Evolutionary conservation across 2,329 filamentous ascomycete genomes (phyloP).

Genomic region (Claviceps humidiphila): DNA sequence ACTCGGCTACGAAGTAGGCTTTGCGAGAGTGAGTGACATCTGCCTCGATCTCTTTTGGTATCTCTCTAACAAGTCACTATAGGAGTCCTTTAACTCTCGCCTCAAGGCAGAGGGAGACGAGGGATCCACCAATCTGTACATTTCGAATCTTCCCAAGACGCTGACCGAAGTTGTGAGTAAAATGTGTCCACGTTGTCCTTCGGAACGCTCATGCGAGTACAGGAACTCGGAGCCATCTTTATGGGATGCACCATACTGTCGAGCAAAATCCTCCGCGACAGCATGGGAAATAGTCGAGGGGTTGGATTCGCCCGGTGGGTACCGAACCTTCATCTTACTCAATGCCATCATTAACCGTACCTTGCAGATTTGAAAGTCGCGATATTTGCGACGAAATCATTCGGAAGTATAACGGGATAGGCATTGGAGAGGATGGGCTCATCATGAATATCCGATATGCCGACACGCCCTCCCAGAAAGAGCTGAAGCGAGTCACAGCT

Average conservation of each 20-base stretch:
- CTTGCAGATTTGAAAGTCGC: conserved; percentile 67
- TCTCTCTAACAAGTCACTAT: conserved; percentile 13
- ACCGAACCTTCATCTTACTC: neutral
- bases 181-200: too few relatives aligned
- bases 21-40: conserved; percentile 58
- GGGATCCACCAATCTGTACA: conserved; percentile 86
- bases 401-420: conserved; percentile 67
- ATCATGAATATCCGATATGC: conserved; percentile 92
- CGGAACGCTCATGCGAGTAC: conserved; percentile 7
- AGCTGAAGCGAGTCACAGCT: conserved; percentile 89
- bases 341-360: neutral
- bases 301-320: conserved; percentile 91
- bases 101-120: conserved; percentile 93
- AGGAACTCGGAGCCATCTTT: conserved; percentile 71
- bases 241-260: conserved; percentile 73
- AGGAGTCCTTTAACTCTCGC: conserved; percentile 97
- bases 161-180: conserved; percentile 74
- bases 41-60: neutral
- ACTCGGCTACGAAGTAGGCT: conserved; percentile 93
- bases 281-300: conserved; percentile 83
- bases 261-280: conserved; percentile 87
- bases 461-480: conserved; percentile 92
- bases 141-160: conserved; percentile 87
- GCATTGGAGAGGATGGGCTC: conserved; percentile 64
- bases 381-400: conserved; percentile 87